Evolutionary conservation across 2,329 filamentous ascomycete genomes (phyloP).

Genomic region (Pseudopithomyces maydicus): DNA sequence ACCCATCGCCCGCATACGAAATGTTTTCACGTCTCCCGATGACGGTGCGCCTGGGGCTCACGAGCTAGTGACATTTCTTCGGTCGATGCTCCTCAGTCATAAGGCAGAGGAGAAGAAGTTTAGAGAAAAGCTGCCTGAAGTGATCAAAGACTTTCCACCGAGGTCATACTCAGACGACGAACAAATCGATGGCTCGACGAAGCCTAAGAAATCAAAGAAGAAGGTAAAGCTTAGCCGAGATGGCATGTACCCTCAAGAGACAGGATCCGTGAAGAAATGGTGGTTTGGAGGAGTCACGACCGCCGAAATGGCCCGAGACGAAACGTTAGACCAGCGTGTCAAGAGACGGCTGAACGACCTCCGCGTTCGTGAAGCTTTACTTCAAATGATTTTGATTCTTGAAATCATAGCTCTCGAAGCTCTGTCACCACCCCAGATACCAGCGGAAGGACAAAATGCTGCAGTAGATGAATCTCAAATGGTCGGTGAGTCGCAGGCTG

Average conservation of each 20-base stretch:
- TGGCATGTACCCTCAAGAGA: slow-evolving; percentile 71
- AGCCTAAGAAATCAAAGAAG: slow-evolving; percentile 46
- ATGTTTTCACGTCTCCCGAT: slow-evolving; percentile 68
- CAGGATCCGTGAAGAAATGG: slow-evolving; percentile 69
- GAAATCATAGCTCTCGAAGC: slow-evolving; percentile 75
- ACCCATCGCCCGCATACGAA: slow-evolving; percentile 74
- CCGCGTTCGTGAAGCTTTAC: slow-evolving; percentile 75
- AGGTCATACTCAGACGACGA: slow-evolving; percentile 50
- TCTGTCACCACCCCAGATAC: slow-evolving; percentile 42
- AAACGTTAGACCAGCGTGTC: slow-evolving; percentile 55
- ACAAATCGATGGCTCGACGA: slow-evolving; percentile 32
- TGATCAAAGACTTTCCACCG: slow-evolving; percentile 64
- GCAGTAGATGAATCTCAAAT: slow-evolving; percentile 10
- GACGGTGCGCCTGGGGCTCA: slow-evolving; percentile 65
- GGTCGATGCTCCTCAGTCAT: slow-evolving; percentile 68
- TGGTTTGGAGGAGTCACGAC: slow-evolving; percentile 61
- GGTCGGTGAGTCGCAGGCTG: slow-evolving; percentile 19
- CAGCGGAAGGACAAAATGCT: slow-evolving; percentile 15
- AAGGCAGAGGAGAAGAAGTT: slow-evolving; percentile 79
- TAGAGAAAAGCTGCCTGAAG: slow-evolving; percentile 68
- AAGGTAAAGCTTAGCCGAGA: slow-evolving; percentile 67
- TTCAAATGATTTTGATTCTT: slow-evolving; percentile 79
- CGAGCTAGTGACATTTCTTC: slow-evolving; percentile 71
- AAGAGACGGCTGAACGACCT: slow-evolving; percentile 69
- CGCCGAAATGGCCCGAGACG: slow-evolving; percentile 32